Conservation (phyloP, 2,329 filamentous ascomycete species). For the Cryphonectria radicalis region DNA sequence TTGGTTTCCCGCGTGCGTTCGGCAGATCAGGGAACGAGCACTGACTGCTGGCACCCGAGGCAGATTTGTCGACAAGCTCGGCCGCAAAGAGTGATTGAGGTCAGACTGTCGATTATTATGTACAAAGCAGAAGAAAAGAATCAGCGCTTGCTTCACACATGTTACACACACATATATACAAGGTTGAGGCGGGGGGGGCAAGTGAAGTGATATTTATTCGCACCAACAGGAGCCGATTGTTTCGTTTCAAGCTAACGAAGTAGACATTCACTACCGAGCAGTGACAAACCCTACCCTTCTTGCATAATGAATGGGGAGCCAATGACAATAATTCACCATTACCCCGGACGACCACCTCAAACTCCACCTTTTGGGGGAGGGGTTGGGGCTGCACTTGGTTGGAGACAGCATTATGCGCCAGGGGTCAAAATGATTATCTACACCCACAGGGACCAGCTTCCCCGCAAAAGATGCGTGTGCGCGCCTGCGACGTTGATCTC, state of each 20-base stretch:
- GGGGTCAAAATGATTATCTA: not conserved
- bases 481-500: not conserved
- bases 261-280: not conserved
- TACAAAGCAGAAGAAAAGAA: not conserved
- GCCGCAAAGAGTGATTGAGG: not conserved
- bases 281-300: not conserved
- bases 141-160: too few relatives aligned
- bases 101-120: not conserved
- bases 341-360: not conserved
- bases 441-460: constrained; percentile 12
- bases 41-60: not conserved
- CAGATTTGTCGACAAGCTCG: not conserved
- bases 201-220: not conserved
- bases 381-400: not conserved
- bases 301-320: constrained; percentile 9
- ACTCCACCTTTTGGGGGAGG: not conserved
- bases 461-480: not conserved
- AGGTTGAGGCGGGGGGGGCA: not conserved
- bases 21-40: not conserved
- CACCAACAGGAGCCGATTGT: not conserved
- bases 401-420: constrained; percentile 6
- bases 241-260: not conserved
- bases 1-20: not conserved
- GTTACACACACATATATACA: not conserved
- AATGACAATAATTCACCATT: not conserved